Evolutionary conservation across 2,329 filamentous ascomycete genomes (phyloP).

Genomic region (Trichophyton rubrum): DNA sequence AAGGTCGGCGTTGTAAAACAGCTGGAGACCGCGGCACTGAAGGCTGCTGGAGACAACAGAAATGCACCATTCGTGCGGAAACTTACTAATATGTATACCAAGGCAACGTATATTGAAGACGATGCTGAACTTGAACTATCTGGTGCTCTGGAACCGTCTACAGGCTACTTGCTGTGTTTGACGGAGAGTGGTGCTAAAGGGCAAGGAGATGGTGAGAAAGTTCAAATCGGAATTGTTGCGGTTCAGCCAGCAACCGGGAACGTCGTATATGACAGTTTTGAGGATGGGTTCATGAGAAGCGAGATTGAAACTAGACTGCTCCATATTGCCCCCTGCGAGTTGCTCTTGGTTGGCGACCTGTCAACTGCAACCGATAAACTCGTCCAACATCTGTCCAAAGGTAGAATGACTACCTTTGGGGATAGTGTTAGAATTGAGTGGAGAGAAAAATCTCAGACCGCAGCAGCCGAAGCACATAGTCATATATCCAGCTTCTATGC

Average conservation of each 20-base stretch:
- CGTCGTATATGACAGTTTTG: conserved; percentile 89
- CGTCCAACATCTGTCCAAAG: conserved; percentile 76
- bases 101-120: conserved; percentile 82
- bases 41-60: conserved; percentile 87
- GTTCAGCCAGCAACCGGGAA: conserved; percentile 94
- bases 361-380: conserved; percentile 88
- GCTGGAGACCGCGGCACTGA: conserved; percentile 86
- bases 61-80: conserved; percentile 86
- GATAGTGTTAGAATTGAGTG: conserved; percentile 80
- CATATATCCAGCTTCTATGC: conserved; percentile 92
- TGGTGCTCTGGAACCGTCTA: conserved; percentile 46
- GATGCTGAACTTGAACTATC: conserved; percentile 63
- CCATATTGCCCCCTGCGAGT: conserved; percentile 91
- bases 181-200: conserved; percentile 72
- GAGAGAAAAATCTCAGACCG: conserved; percentile 61
- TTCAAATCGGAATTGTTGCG: conserved; percentile 80
- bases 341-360: conserved; percentile 80
- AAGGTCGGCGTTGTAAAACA: conserved; percentile 95
- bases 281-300: conserved; percentile 93
- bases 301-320: conserved; percentile 92
- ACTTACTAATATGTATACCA: conserved; percentile 93
- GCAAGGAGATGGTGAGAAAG: conserved; percentile 80
- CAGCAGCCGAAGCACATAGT: conserved; percentile 71
- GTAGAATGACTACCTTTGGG: conserved; percentile 81
- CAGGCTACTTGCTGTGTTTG: conserved; percentile 85